Evolutionary conservation across 1,284 basidiomycete species (phyloP).

Genomic region (Pterulicium gracile): DNA sequence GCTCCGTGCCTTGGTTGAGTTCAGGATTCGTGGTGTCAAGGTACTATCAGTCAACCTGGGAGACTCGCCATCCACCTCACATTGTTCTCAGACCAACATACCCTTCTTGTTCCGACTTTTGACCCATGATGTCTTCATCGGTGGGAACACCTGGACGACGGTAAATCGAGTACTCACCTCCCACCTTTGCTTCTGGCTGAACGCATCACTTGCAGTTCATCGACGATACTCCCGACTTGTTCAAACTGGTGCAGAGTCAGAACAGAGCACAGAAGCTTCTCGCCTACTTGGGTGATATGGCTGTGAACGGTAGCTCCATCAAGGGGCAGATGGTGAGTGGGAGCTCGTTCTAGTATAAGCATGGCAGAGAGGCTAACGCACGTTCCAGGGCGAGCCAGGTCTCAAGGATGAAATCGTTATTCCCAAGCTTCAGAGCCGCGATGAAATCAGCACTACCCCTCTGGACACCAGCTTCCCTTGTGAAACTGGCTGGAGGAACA

Average conservation of each 20-base stretch:
- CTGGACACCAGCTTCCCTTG: slow-evolving; percentile 82
- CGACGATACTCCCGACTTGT: slow-evolving; percentile 97
- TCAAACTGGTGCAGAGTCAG: slow-evolving; percentile 96
- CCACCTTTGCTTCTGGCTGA: slow-evolving; percentile 1
- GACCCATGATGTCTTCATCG: slow-evolving; percentile 96
- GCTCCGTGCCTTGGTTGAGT: slow-evolving; percentile 97
- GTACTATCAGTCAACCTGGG: slow-evolving; percentile 26
- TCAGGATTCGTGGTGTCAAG: slow-evolving; percentile 99
- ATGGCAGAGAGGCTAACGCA: slow-evolving; percentile 2
- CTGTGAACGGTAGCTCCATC: slow-evolving; percentile 97
- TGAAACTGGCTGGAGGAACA: slow-evolving; percentile 93
- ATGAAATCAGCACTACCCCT: slow-evolving; percentile 56
- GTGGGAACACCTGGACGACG: slow-evolving; percentile 97
- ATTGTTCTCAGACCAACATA: slow-evolving; percentile 75
- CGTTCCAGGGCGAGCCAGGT: slow-evolving; percentile 78
- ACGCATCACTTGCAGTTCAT: slow-evolving; percentile 61
- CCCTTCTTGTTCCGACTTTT: slow-evolving; percentile 98
- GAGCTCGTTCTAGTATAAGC: slow-evolving; percentile 1
- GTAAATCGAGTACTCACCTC: slow-evolving; percentile 28
- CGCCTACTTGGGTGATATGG: slow-evolving; percentile 94
- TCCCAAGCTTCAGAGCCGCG: slow-evolving; percentile 73
- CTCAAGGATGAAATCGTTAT: slow-evolving; percentile 85
- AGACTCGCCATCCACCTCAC: too few species aligned
- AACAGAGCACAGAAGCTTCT: slow-evolving; percentile 98
- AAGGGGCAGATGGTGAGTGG: slow-evolving; percentile 66